Base-by-base conservation (phyloP, 495 filamentous ascomycete species). In the Lindgomyces ingoldianus region DNA sequence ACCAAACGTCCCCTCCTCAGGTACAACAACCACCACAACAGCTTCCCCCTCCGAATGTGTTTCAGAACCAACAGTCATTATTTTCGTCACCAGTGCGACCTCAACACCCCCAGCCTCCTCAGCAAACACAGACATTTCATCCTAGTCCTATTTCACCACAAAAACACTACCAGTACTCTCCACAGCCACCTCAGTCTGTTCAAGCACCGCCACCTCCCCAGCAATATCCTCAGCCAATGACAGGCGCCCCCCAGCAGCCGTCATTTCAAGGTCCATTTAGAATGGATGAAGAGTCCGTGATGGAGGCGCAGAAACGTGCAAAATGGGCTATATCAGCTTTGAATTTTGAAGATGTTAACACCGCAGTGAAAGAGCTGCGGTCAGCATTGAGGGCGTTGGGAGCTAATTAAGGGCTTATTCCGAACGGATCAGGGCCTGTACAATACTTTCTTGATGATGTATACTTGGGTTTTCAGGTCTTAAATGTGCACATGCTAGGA, bases 301-400 rank as follows among this genome's bases (percentile, higher is more conserved):
- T 82, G 1, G 81, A 84, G 62, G 94, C 94, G 10, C 91, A 96
- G 73, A 98, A 98, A 69, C 94, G 96, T 78, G 93, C 94, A 0
- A 91, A 88, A 70, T 98, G 93, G 93, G 95, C 94, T 0, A 93
- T 98, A 30, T 98, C 94, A 21, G 94, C 94, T 4, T 77, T 98
- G 54, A 94, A 96, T 72, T 98, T 98, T 75, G 94, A 98, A 71
- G 94, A 98, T 77, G 88, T 96, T 10, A 78, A 87, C 24, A 98
- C 95, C 0, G 94, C 94, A 0, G 87, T 98, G 4, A 88, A 86
- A 73, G 93, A 98, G 70, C 75, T 98, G 57, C 83, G 83, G 65
- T 83, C 80, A 46, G 95, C 94, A 44, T 77, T 98, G 65, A 75
- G 81, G 54, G 72, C 78, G n/a, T 73, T 93, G 29, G 89, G 88